Evolutionary conservation across 1,139 yeast genomes (phyloP).

Genomic region (Yamadazyma diddensiae): DNA sequence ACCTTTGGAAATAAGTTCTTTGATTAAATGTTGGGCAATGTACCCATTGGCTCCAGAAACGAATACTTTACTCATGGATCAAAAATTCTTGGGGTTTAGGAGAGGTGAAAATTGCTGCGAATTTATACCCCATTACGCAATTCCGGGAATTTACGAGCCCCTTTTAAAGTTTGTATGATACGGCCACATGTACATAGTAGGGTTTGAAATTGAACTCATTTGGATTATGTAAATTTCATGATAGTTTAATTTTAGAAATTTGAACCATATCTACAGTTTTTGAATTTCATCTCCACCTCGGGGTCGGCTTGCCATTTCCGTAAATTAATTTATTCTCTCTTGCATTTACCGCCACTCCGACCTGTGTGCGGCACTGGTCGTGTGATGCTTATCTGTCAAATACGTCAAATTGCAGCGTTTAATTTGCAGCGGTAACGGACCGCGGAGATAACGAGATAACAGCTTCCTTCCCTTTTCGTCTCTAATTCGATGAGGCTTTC

Average conservation of each 20-base stretch:
- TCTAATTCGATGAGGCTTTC: not conserved
- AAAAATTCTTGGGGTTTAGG: no score
- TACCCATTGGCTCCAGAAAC: conserved; percentile 39
- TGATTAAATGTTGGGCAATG: conserved; percentile 33
- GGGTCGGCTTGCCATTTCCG: no score
- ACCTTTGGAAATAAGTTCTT: conserved; percentile 29
- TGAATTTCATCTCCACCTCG: no score
- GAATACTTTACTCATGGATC: conserved; percentile 17
- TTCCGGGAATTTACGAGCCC: not conserved
- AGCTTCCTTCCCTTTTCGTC: not conserved
- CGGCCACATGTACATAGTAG: no score
- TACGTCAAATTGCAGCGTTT: not conserved
- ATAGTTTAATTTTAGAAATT: no score
- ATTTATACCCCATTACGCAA: not conserved
- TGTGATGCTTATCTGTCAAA: not conserved
- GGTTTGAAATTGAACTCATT: no score
- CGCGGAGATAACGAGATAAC: no score
- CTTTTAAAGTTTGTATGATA: not conserved
- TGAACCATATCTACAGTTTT: not conserved
- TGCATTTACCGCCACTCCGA: no score
- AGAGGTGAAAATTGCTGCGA: not conserved
- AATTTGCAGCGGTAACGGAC: no score
- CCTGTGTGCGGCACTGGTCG: no score
- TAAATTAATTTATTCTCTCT: no score
- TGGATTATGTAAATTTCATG: no score